Conservation (phyloP, 108 stramenopile species). For the Cyclostephanos invisitatus region DNA sequence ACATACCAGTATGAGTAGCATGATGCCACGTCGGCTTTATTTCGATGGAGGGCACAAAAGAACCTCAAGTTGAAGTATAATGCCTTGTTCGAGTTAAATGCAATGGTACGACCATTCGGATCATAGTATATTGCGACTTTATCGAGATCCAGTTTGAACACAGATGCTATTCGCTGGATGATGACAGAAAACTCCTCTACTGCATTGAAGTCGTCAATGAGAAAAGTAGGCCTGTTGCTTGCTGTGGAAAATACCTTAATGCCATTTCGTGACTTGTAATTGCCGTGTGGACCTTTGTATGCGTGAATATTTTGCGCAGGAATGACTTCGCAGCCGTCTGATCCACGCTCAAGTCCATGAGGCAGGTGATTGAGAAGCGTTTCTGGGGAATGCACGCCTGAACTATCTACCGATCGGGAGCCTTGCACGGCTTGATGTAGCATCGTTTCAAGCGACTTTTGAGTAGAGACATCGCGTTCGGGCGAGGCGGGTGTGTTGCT, state of each 20-base stretch:
- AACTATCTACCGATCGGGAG: slow-evolving; percentile 48
- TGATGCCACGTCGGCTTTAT: slow-evolving; percentile 17
- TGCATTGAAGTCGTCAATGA: slow-evolving; percentile 51
- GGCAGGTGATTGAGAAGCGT: slow-evolving; percentile 50
- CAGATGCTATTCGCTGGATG: slow-evolving; percentile 49
- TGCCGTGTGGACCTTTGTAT: slow-evolving; percentile 56
- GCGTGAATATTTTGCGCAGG: slow-evolving; percentile 65
- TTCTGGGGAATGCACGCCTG: slow-evolving; percentile 58
- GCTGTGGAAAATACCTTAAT: slow-evolving; percentile 61
- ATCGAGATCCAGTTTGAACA: slow-evolving; percentile 48
- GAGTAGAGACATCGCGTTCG: slow-evolving; percentile 50
- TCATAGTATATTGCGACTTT: slow-evolving; percentile 73
- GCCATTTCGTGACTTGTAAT: slow-evolving; percentile 55
- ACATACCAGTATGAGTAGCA: slow-evolving; percentile 82
- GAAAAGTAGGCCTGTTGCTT: slow-evolving; percentile 41
- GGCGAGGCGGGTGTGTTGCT: slow-evolving; percentile 28
- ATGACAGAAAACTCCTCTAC: slow-evolving; percentile 69
- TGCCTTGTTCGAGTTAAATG: slow-evolving; percentile 70
- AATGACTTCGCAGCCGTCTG: slow-evolving; percentile 69
- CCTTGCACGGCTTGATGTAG: slow-evolving; percentile 53
- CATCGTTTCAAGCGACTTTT: slow-evolving; percentile 64
- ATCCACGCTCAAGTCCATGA: slow-evolving; percentile 60
- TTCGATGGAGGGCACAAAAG: slow-evolving; percentile 58
- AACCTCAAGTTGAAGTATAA: slow-evolving; percentile 79
- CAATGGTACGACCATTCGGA: slow-evolving; percentile 64